Conservation (phyloP, 2,329 filamentous ascomycete genomes). For the Diplodia scrobiculata region DNA sequence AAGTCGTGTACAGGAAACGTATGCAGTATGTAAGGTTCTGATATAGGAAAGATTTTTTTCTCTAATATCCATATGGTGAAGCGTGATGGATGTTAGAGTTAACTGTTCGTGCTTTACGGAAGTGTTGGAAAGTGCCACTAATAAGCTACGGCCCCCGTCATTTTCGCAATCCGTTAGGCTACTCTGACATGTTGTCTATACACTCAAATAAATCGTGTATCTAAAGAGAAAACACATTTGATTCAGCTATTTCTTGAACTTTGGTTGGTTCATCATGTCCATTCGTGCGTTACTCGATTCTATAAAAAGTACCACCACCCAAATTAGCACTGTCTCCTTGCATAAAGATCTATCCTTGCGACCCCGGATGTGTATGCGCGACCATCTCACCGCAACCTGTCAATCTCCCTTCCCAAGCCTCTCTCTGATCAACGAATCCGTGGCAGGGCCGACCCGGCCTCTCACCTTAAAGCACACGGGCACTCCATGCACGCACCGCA, state of each 20-base stretch:
- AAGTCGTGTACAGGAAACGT: too few relatives aligned
- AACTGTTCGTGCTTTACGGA: too few relatives aligned
- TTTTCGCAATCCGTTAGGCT: too few relatives aligned
- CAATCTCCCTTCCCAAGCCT: not conserved
- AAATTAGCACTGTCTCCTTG: not conserved
- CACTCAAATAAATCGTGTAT: not conserved
- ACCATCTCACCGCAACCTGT: not conserved
- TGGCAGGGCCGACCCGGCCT: conserved; percentile 7
- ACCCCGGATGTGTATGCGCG: not conserved
- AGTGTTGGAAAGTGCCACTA: too few relatives aligned
- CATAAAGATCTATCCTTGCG: not conserved
- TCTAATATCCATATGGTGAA: too few relatives aligned
- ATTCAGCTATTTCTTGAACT: not conserved
- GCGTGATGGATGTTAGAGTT: too few relatives aligned
- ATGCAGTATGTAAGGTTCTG: too few relatives aligned
- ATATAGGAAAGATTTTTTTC: too few relatives aligned
- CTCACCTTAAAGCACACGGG: not conserved
- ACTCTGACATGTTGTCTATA: not conserved
- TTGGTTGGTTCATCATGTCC: not conserved
- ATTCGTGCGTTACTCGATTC: not conserved
- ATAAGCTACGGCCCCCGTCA: too few relatives aligned
- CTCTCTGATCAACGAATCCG: not conserved
- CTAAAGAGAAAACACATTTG: not conserved
- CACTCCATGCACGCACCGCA: not conserved
- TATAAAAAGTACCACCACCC: not conserved